A percentile compares a stretch with the other conserved stretches of the same genome.
Conservation (phyloP, 441 rosid genomes). For the Adansonia grandidieri region DNA sequence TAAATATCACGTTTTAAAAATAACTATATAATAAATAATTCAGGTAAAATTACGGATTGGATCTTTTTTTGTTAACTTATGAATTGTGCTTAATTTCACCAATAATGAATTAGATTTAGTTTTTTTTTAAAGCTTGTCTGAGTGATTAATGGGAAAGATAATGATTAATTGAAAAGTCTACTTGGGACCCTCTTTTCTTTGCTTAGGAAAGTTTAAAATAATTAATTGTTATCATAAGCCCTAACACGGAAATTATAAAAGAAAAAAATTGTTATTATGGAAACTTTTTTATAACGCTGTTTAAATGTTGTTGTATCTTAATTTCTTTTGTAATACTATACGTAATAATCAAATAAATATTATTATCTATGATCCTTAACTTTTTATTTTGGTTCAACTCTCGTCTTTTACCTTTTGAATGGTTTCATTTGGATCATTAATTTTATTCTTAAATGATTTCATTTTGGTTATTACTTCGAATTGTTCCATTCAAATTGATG, state of each 20-base stretch:
- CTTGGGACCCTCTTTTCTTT: background rate
- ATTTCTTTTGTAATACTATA: too few species aligned
- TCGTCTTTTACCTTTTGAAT: too few species aligned
- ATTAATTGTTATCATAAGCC: constrained; percentile 1
- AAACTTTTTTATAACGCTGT: background rate
- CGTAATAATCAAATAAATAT: too few species aligned
- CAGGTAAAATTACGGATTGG: too few species aligned
- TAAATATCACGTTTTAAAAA: too few species aligned
- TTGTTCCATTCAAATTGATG: too few species aligned
- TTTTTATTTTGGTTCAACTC: too few species aligned
- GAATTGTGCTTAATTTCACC: background rate
- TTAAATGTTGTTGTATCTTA: background rate
- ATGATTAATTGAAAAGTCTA: constrained; percentile 22
- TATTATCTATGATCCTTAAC: too few species aligned
- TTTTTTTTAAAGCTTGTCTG: background rate
- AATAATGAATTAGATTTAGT: constrained; percentile 1
- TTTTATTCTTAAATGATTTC: too few species aligned
- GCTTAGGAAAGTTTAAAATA: constrained; percentile 26
- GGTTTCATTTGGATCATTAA: too few species aligned
- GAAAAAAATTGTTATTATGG: background rate
- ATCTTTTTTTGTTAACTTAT: background rate
- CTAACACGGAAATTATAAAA: background rate
- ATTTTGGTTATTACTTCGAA: too few species aligned
- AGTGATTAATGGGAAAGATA: constrained; percentile 31
- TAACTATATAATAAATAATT: too few species aligned